Evolutionary conservation across 768 basidiomycete genomes (phyloP).

Genomic region (Suillus fuscotomentosus): DNA sequence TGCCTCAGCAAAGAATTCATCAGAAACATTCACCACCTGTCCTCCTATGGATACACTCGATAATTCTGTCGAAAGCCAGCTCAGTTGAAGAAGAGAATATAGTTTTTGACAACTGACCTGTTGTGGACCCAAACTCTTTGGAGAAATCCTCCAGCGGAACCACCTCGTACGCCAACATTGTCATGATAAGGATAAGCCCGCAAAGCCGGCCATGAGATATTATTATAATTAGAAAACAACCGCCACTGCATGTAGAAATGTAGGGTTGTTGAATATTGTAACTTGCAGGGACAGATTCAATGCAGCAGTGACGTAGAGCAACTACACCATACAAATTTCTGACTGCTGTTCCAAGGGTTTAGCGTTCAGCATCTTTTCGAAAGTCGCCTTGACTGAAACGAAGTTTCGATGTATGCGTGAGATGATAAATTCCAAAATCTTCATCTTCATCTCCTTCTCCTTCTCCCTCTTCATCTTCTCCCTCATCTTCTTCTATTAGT

Average conservation of each 20-base stretch:
- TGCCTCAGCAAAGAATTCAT: constrained; percentile 95
- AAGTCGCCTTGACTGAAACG: background rate
- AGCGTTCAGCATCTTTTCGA: background rate
- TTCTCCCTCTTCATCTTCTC: background rate
- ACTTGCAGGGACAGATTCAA: background rate
- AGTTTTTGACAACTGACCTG: constrained; percentile 38
- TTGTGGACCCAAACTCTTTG: constrained; percentile 45
- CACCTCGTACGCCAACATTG: constrained; percentile 38
- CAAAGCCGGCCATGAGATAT: background rate
- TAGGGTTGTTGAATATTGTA: background rate
- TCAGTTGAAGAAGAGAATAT: background rate
- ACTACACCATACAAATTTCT: background rate
- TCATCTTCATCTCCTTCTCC: background rate
- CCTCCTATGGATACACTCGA: constrained; percentile 87
- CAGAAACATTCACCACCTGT: constrained; percentile 71
- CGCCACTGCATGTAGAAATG: background rate
- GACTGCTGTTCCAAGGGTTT: background rate
- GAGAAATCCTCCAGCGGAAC: constrained; percentile 50
- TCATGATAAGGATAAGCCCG: constrained; percentile 4
- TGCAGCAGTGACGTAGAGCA: background rate
- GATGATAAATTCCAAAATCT: background rate
- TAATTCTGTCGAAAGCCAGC: constrained; percentile 57
- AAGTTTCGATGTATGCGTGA: background rate
- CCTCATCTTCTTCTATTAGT: constrained; percentile 32
- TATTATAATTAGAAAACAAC: constrained; percentile 2